A percentile compares a stretch with the other conserved stretches of the same genome.
Evolutionary conservation across 208 protist species (phyloP).

Genomic region (Acanthamoeba divionensis): DNA sequence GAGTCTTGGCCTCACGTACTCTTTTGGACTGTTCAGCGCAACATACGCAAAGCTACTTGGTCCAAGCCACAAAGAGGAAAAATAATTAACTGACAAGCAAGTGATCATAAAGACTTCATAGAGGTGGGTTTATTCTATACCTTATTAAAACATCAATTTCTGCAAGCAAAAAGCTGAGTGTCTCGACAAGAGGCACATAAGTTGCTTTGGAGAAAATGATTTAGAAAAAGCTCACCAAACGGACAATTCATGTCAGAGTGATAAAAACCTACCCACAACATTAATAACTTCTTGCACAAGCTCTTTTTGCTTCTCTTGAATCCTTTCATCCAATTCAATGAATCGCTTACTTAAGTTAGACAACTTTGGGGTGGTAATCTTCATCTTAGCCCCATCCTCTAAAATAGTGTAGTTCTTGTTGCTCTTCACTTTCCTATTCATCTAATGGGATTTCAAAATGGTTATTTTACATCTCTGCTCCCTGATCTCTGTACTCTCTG

Average conservation of each 20-base stretch:
- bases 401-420: conserved; percentile 82
- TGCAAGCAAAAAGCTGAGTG: conserved; percentile 90
- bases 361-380: conserved; percentile 84
- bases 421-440: conserved; percentile 86
- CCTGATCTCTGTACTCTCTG: neutral
- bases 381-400: conserved; percentile 91
- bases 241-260: neutral
- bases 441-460: conserved; percentile 82
- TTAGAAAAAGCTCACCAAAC: neutral
- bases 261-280: conserved; percentile 80
- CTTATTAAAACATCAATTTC: conserved; percentile 91
- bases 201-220: conserved; percentile 46
- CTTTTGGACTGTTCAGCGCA: too few species aligned
- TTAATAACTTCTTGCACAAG: conserved; percentile 91
- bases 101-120: neutral
- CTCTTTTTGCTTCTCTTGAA: conserved; percentile 71
- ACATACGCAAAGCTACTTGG: too few species aligned
- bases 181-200: conserved; percentile 93
- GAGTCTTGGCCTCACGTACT: neutral
- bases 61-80: too few species aligned
- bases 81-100: too few species aligned
- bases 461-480: neutral
- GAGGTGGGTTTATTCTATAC: conserved; percentile 72
- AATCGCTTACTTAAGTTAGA: conserved; percentile 68
- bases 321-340: conserved; percentile 76